These are phyloP conservation scores for Diplocarpon rosae DNA, from an alignment of 2,329 filamentous ascomycete genomes.

Conservation along the genomic window DNA sequence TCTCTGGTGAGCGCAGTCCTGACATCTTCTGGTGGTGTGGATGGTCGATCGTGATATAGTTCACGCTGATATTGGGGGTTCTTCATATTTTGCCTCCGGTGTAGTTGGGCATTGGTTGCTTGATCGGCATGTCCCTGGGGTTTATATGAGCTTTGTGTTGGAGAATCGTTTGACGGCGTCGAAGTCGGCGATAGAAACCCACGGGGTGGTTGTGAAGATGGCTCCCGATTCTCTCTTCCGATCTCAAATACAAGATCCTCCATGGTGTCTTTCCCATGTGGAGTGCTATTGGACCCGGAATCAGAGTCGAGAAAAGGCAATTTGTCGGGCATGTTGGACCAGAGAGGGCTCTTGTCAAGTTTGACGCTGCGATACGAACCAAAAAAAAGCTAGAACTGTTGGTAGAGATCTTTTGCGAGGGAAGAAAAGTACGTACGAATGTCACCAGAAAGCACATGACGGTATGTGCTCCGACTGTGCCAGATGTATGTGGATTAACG, in stretches of 20 bases:
- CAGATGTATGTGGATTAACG: conserved; percentile 10
- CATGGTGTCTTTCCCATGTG: conserved; percentile 18
- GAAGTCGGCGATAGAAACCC: conserved; percentile 3
- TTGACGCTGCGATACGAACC: conserved; percentile 15
- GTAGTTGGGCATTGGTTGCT: no score
- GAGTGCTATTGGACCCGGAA: conserved; percentile 6
- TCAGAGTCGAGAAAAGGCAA: conserved; percentile 15
- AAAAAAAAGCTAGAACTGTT: conserved; percentile 15
- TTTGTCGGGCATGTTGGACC: conserved; percentile 27
- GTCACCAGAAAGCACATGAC: conserved; percentile 40
- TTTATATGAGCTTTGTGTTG: no score
- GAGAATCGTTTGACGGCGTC: conserved; percentile 6
- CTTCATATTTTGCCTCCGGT: no score
- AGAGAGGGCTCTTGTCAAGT: conserved; percentile 38
- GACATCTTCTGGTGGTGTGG: neutral
- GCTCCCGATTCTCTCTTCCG: conserved; percentile 35
- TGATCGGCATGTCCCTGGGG: no score
- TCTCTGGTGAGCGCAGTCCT: neutral
- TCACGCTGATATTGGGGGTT: neutral
- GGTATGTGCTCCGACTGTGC: conserved; percentile 35
- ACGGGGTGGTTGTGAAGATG: conserved; percentile 24
- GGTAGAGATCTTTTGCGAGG: conserved; percentile 1
- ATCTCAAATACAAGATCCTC: neutral
- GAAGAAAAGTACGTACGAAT: conserved; percentile 35
- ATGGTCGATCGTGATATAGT: neutral